Percentiles rank a stretch among this genome's conserved stretches.
phyloP scores from a whole-genome alignment of 768 basidiomycete species.

The Mycena crocata region DNA sequence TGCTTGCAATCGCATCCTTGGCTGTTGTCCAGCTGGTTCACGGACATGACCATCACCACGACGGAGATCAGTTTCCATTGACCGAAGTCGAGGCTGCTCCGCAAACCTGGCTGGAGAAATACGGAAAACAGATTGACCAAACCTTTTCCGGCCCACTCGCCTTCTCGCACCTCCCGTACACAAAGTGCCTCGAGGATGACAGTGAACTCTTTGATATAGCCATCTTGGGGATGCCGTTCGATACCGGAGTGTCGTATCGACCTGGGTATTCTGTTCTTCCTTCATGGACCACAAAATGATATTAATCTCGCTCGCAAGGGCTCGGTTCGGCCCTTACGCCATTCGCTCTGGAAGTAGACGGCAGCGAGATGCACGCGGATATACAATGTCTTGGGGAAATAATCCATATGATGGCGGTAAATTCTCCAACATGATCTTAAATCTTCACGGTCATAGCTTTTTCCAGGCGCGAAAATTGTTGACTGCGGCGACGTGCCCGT shows the following conservation, averaged over 20 bases:
- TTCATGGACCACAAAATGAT: no score
- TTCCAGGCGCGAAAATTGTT: constrained; percentile 65
- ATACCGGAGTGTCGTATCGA: constrained; percentile 75
- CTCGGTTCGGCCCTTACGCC: constrained; percentile 88
- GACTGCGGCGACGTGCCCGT: constrained; percentile 93
- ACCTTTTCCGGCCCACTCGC: constrained; percentile 83
- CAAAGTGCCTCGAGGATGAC: constrained; percentile 74
- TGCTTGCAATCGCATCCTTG: constrained; percentile 4
- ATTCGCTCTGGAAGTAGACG: constrained; percentile 85
- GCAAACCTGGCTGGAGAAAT: constrained; percentile 74
- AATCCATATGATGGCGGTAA: constrained; percentile 64
- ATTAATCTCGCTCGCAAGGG: constrained; percentile 56
- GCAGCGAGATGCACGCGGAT: constrained; percentile 66
- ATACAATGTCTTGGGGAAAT: constrained; percentile 77
- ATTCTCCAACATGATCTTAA: not conserved
- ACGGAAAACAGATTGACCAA: constrained; percentile 80
- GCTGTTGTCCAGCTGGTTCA: not conserved
- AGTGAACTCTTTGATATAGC: constrained; percentile 75
- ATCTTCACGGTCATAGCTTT: not conserved
- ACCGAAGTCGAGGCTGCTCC: constrained; percentile 16
- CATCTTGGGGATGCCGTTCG: constrained; percentile 84
- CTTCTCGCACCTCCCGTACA: constrained; percentile 86
- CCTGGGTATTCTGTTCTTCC: constrained; percentile 50
- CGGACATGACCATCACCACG: not conserved
- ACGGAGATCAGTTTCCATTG: constrained; percentile 20